Conservation (phyloP, 1,284 basidiomycete species). For the Trichosporon sp. region DNA sequence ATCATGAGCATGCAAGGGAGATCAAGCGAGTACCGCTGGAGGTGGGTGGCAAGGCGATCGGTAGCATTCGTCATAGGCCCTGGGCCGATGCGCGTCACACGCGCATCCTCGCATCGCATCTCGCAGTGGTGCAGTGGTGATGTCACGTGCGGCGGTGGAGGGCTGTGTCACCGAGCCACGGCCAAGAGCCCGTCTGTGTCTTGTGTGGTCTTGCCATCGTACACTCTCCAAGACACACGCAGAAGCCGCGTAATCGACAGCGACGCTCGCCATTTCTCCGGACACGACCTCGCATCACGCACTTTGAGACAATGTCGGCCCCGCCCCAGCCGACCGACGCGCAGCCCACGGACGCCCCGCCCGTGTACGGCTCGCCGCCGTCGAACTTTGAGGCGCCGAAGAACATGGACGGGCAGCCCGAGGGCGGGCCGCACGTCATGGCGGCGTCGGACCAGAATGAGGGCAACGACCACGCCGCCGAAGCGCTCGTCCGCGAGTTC, state of each 20-base stretch:
- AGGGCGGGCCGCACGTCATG: neutral
- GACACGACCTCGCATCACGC: neutral
- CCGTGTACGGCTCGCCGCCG: neutral
- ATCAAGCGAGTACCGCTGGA: neutral
- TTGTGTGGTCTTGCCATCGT: neutral
- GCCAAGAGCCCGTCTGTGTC: neutral
- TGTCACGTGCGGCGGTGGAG: neutral
- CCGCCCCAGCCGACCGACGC: neutral
- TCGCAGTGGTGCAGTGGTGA: neutral
- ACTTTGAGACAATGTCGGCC: neutral
- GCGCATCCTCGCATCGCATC: neutral
- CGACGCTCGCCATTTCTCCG: neutral
- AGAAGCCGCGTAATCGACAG: neutral
- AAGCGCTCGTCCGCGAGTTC: slow-evolving; percentile 23
- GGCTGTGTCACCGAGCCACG: neutral
- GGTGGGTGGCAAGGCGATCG: neutral
- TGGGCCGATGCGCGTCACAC: neutral
- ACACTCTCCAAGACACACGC: neutral
- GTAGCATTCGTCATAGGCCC: neutral
- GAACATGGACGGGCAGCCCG: neutral
- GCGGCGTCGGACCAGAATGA: neutral
- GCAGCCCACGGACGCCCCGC: neutral
- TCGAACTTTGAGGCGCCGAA: neutral
- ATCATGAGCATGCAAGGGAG: slow-evolving; percentile 6
- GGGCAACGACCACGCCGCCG: neutral